Base-by-base conservation (phyloP, 805 yeast genomes). In the Cyberlindnera xylosilytica region DNA sequence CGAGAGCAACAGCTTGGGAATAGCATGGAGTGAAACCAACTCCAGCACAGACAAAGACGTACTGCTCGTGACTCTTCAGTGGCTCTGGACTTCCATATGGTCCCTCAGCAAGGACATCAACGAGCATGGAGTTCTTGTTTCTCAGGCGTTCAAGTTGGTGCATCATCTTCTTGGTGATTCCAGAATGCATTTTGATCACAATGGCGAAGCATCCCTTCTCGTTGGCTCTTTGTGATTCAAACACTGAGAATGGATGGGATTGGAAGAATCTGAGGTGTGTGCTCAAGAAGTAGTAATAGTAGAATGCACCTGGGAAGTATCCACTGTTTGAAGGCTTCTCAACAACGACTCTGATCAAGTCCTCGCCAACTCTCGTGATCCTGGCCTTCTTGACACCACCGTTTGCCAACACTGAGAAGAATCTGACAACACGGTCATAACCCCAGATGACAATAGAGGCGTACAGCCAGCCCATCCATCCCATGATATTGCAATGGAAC, bases 231-330 rank as follows among this genome's bases (percentile, higher is more conserved):
- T 42, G 64, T 1, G 67, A 66, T 20, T 73, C 63, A 49, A 75
- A 67, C 10, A 75, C 62, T 3, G 90, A 81, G 61, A 85, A 83
- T 10, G 91, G 91, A 58, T 84, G 89, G 4, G 83, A 78, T 58
- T 83, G 87, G 37, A 38, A 54, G 77, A 78, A 46, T 69, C 66
- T 18, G 4, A 50, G 20, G 6, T 61, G 56, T 17, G 71, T 63
- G 37, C 74, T 62, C 39, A 81, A 48, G 58, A 83, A 79, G 61
- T 81, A 74, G 34, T 84, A 61, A 53, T 68, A 83, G 10, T 72
- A 74, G 55, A 65, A 76, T 17, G 73, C 65, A 28, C 86, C 84
- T 2, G 87, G 79, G 43, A 55, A 62, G 29, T 72, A 66, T 15
- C 34, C 33, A 19, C 47, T 51, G 16, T 65, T 66, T 70, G 77